Conservation (phyloP, 768 basidiomycete genomes). For the Mycena alexandri region DNA sequence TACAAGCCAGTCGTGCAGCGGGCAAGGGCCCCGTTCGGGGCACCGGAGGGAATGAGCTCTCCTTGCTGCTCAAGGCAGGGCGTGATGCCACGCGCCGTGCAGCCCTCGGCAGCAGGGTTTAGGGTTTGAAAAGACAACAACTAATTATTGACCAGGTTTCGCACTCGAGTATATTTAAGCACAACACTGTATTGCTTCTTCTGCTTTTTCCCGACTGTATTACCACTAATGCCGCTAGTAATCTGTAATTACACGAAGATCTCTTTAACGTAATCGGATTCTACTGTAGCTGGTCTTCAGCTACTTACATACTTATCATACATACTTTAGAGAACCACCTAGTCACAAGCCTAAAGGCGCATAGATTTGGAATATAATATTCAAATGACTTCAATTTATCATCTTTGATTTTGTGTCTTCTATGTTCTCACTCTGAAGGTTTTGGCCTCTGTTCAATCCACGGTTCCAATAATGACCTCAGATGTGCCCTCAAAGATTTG, state of each 20-base stretch:
- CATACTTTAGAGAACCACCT: too few relatives aligned
- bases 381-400: too few relatives aligned
- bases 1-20: conserved; percentile 55
- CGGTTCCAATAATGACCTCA: too few relatives aligned
- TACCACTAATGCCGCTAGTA: conserved; percentile 12
- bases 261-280: conserved; percentile 13
- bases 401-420: too few relatives aligned
- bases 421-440: too few relatives aligned
- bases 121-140: conserved; percentile 44
- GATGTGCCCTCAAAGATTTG: too few relatives aligned
- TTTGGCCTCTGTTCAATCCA: too few relatives aligned
- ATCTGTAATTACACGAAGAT: conserved; percentile 16
- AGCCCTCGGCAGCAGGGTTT: too few relatives aligned
- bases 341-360: too few relatives aligned
- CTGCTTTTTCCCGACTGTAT: conserved; percentile 9
- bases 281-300: conserved; percentile 15
- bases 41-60: conserved; percentile 91
- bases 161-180: conserved; percentile 4
- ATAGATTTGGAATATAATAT: too few relatives aligned
- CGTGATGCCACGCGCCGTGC: conserved; percentile 87
- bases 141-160: too few relatives aligned
- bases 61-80: conserved; percentile 87
- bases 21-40: conserved; percentile 74
- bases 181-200: conserved; percentile 21
- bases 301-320: too few relatives aligned